Base-by-base conservation (phyloP, 2,329 filamentous ascomycete species). In the Curvularia sp. region DNA sequence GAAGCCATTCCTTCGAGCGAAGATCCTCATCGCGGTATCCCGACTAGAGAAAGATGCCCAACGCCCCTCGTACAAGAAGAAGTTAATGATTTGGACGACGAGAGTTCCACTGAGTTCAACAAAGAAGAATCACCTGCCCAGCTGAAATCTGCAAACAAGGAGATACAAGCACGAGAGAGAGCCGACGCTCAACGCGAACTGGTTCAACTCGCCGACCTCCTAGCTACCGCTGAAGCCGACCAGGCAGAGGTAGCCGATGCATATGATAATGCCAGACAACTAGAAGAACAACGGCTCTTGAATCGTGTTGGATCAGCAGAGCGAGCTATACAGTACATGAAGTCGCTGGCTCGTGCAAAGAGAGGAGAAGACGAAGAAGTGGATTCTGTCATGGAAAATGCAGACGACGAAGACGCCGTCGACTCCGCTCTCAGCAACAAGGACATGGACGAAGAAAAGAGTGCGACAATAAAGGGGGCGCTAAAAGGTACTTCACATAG, bases 11-110 rank as follows among this genome's bases (percentile, higher is more conserved):
- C 41, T 9, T 39, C 42, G 2, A 28, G 32, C 32, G 32, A 32
- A 18, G 46, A 55, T 21, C 55, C 51, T 4, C 21, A 46, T 13
- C 51, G 51, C 4, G 55, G 55, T n/a, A 19, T 58, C 18, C 55
- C 55, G 12, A 46, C 13, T 4, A 46, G 39, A 28, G 55, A 58
- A 28, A 30, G 46, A 28, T 47, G 28, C 19, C n/a, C 42, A 12
- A 15, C 23, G 7, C 21, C 39, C 1, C 12, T 38, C n/a, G 51
- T 39, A 9, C 51, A 46, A 27, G 23, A 53, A 19, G 32, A 12
- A 39, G 15, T 12, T 19, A 28, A 9, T 3, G 38, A 19, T 19
- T 47, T 32, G n/a, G 38, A 41, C 7, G 43, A 32, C 9, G 27
- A 30, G 9, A 30, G 2, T 13, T 4, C 21, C 21, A n/a, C 1